Evolutionary conservation across 1,284 basidiomycete genomes (phyloP).

Genomic region (Tilletiopsis washingtonensis): DNA sequence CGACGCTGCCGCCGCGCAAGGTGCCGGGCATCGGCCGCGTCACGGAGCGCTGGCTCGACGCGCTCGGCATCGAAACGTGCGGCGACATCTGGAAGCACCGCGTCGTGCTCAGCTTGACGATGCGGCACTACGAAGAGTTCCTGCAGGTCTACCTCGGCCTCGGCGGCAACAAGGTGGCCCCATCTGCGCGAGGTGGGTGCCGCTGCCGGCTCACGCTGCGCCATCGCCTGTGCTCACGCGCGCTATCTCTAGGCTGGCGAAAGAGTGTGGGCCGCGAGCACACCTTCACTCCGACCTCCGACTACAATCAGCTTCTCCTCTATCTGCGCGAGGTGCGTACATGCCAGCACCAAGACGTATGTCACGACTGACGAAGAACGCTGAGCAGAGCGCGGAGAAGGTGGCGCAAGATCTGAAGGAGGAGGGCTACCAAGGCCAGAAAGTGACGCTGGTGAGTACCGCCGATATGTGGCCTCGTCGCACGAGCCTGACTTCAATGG

Average conservation of each 20-base stretch:
- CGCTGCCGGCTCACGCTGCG: too few species aligned
- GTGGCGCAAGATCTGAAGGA: slow-evolving; percentile 34
- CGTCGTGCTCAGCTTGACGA: slow-evolving; percentile 32
- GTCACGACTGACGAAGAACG: too few species aligned
- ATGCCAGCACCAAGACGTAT: too few species aligned
- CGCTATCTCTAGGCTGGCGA: slow-evolving; percentile 7
- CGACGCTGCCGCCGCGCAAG: slow-evolving; percentile 34
- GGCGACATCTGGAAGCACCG: slow-evolving; percentile 38
- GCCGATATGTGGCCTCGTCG: too few species aligned
- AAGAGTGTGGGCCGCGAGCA: slow-evolving; percentile 42
- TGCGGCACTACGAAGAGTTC: slow-evolving; percentile 33
- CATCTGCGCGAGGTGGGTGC: slow-evolving; percentile 25
- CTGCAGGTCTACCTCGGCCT: slow-evolving; percentile 36
- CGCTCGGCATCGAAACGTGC: slow-evolving; percentile 34
- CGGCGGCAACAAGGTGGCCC: slow-evolving; percentile 31
- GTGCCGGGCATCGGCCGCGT: slow-evolving; percentile 43
- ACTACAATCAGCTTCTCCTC: slow-evolving; percentile 18
- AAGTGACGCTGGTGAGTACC: slow-evolving; percentile 35
- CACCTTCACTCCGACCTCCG: slow-evolving; percentile 38
- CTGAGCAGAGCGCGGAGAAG: slow-evolving; percentile 24
- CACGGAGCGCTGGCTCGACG: slow-evolving; percentile 39
- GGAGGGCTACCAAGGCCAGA: slow-evolving; percentile 33
- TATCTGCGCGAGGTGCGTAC: slow-evolving; percentile 20
- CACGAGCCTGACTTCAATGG: too few species aligned
- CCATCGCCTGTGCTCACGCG: too few species aligned